These are phyloP conservation scores for Neurospora crassa DNA, from an alignment of 2,329 filamentous ascomycete genomes.

Conservation along the genomic window DNA sequence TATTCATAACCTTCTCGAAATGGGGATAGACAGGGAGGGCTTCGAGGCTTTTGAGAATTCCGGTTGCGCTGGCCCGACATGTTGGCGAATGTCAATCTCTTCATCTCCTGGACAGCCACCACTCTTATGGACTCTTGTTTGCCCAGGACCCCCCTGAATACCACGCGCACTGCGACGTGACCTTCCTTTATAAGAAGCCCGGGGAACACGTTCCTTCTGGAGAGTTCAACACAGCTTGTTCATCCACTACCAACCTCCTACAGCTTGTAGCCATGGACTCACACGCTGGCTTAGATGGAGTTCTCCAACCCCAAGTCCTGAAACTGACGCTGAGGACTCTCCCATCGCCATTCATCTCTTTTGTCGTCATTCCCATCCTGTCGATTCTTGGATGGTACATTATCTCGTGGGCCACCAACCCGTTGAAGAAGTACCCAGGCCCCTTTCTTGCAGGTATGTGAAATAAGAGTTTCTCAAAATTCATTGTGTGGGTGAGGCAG, in stretches of 20 bases:
- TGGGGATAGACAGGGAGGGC: neutral
- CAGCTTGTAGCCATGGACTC: neutral
- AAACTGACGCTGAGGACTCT: neutral
- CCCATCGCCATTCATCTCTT: neutral
- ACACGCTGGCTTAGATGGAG: neutral
- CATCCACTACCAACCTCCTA: neutral
- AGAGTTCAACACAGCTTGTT: neutral
- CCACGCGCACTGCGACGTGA: neutral
- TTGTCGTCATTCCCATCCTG: constrained; percentile 1
- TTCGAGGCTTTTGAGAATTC: neutral
- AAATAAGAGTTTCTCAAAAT: neutral
- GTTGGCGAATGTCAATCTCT: neutral
- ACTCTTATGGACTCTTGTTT: neutral
- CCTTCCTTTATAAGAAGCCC: neutral
- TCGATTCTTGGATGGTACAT: constrained; percentile 1
- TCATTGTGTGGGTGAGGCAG: neutral
- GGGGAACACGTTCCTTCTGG: neutral
- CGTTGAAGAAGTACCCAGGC: constrained; percentile 6
- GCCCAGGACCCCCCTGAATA: neutral
- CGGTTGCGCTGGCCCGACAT: neutral
- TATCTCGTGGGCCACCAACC: constrained; percentile 5
- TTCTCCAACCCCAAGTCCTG: neutral
- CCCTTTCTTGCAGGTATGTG: constrained; percentile 5
- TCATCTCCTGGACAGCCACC: neutral
- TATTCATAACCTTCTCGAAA: neutral